Conservation (phyloP, 2,329 filamentous ascomycete genomes). For the Penicillium rolfsii region DNA sequence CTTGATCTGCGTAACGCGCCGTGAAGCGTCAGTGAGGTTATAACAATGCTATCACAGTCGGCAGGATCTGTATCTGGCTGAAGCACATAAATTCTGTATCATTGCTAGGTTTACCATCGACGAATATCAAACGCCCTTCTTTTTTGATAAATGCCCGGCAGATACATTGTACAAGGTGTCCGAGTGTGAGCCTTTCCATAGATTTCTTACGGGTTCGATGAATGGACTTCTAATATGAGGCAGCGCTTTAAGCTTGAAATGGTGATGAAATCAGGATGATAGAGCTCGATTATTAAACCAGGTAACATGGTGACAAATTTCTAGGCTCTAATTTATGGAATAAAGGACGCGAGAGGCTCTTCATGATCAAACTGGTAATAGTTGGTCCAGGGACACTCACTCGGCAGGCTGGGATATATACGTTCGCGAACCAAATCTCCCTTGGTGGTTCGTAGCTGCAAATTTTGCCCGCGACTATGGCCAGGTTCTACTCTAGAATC, state of each 20-base stretch:
- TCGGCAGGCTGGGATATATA: too few species aligned
- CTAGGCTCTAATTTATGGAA: not conserved
- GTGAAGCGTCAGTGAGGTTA: not conserved
- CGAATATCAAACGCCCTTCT: not conserved
- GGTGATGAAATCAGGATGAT: not conserved
- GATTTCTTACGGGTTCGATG: not conserved
- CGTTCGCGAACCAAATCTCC: too few species aligned
- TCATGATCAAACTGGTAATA: not conserved
- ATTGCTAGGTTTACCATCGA: not conserved
- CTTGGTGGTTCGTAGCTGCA: too few species aligned
- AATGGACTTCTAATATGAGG: not conserved
- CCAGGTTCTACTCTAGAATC: not conserved
- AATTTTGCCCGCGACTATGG: not conserved
- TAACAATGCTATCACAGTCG: not conserved
- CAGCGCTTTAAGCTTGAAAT: not conserved
- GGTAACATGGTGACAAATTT: not conserved
- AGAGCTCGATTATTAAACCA: not conserved
- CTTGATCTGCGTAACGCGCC: not conserved
- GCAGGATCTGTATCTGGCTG: not conserved
- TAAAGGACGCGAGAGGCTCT: not conserved
- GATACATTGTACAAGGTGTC: not conserved
- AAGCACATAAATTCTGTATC: not conserved
- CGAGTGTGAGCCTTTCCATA: not conserved
- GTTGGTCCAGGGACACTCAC: too few species aligned
- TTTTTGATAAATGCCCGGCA: not conserved